Evolutionary conservation across 257 asterid species (phyloP), one percentile per base, ranked within the genome.

Genomic region (Apocynum venetum): DNA sequence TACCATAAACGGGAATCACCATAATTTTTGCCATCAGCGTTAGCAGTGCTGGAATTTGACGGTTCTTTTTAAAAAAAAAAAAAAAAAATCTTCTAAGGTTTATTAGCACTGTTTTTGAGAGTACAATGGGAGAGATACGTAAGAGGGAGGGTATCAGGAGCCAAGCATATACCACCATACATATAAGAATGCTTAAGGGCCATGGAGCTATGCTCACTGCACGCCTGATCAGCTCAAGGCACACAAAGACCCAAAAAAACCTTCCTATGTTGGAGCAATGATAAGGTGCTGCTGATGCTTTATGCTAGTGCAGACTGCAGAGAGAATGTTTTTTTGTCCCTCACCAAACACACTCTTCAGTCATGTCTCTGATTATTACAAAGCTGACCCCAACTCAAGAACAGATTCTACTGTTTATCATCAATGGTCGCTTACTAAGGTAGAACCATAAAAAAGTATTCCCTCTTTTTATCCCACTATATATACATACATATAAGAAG

Each of bases 241-340:
- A 55, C 67, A 55, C 77, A 53, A 1, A 25, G 46, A 55, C 67
- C 63, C 47, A 73, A 75, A 36, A 25, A 51, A 53, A 38, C 43
- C 51, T 72, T 53, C 49, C 51, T 20, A 79, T 49, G 80, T 78
- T 71, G 81, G 79, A 76, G 85, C 85, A 90, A 86, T 85, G 82
- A 82, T 84, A 87, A 82, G 83, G 59, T 74, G 79, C 73, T 74
- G 77, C 36, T 70, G n/a, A 56, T 80, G 80, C 76, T 79, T 78
- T 83, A 76, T 80, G 63, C 1, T 41, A 43, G 81, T 75, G 76
- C 83, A 74, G 79, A 80, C 71, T 69, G 77, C 83, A 80, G 41
- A 69, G 80, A 80, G 88, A 82, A 90, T 95, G 98, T 93, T 84
- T 93, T 83, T 73, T 91, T 92, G 97, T 92, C 96, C 68, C 91